Conservation (phyloP, 2,329 filamentous ascomycete species). For the Fusarium sp. region DNA sequence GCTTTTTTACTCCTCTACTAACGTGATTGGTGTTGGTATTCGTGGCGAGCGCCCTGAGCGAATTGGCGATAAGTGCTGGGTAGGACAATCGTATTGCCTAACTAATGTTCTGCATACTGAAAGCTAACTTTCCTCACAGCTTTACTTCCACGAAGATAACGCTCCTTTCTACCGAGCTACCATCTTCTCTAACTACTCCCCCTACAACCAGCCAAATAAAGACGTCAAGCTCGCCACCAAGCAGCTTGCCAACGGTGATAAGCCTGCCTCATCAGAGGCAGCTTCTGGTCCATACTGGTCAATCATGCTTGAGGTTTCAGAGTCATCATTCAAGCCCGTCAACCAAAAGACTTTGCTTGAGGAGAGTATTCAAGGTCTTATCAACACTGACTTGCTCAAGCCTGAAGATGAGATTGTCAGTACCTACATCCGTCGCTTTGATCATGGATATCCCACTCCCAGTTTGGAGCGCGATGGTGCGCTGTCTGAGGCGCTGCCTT, state of each 20-base stretch:
- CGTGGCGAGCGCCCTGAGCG: conserved; percentile 91
- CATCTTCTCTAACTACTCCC: conserved; percentile 99
- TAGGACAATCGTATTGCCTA: neutral
- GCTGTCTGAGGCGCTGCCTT: conserved; percentile 90
- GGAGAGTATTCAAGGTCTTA: conserved; percentile 93
- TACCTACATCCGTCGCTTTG: conserved; percentile 97
- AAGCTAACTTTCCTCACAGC: conserved; percentile 37
- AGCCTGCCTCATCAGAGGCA: conserved; percentile 77
- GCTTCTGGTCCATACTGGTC: conserved; percentile 98
- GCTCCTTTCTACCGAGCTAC: conserved; percentile 99
- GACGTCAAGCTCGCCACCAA: conserved; percentile 88
- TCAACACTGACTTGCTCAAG: conserved; percentile 98
- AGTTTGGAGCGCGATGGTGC: conserved; percentile 95
- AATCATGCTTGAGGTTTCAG: conserved; percentile 98
- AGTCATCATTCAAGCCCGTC: conserved; percentile 95
- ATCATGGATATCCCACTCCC: conserved; percentile 98
- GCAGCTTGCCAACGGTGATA: conserved; percentile 86
- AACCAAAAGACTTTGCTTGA: conserved; percentile 85
- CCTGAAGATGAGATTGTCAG: conserved; percentile 94
- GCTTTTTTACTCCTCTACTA: conserved; percentile 96
- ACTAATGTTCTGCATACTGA: neutral
- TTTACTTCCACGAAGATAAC: conserved; percentile 99
- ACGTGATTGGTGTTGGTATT: conserved; percentile 96
- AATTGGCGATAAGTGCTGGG: conserved; percentile 99
- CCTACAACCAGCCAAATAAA: conserved; percentile 91